Conservation (phyloP, 768 basidiomycete species). For the Pulveroboletus sp. region DNA sequence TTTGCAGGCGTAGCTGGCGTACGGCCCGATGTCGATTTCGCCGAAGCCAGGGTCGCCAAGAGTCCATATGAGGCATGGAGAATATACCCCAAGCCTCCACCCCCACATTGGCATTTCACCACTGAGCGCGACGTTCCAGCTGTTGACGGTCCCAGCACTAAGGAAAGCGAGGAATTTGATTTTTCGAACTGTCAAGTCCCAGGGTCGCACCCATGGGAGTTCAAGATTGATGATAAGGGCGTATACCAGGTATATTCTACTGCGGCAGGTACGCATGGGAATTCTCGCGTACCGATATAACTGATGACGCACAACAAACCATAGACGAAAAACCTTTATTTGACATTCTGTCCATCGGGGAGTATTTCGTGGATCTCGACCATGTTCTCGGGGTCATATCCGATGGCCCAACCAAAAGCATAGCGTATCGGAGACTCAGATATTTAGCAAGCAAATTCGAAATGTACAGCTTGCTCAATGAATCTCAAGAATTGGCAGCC, state of each 20-base stretch:
- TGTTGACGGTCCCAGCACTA: conserved; percentile 29
- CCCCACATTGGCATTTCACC: conserved; percentile 93
- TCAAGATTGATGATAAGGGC: conserved; percentile 79
- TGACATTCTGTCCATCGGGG: conserved; percentile 78
- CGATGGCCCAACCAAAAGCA: conserved; percentile 94
- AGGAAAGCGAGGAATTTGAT: conserved; percentile 50
- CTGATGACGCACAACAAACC: conserved; percentile 7
- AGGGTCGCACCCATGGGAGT: conserved; percentile 54
- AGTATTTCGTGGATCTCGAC: conserved; percentile 96
- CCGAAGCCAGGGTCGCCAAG: conserved; percentile 19
- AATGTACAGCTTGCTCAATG: conserved; percentile 88
- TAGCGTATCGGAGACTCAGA: conserved; percentile 86
- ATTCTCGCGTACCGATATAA: not conserved
- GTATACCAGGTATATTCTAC: conserved; percentile 80
- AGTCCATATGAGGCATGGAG: conserved; percentile 63
- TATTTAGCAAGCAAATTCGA: conserved; percentile 92
- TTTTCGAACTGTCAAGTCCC: conserved; percentile 76
- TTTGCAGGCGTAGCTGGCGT: conserved; percentile 62
- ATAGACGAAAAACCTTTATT: conserved; percentile 56
- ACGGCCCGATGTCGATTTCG: conserved; percentile 52
- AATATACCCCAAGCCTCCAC: conserved; percentile 89
- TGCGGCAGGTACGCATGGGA: conserved; percentile 5
- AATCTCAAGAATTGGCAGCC: conserved; percentile 88
- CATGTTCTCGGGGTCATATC: conserved; percentile 86
- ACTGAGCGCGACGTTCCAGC: conserved; percentile 45